phyloP scores from a whole-genome alignment of 2,329 filamentous ascomycete species.

The Clonostachys solani region DNA sequence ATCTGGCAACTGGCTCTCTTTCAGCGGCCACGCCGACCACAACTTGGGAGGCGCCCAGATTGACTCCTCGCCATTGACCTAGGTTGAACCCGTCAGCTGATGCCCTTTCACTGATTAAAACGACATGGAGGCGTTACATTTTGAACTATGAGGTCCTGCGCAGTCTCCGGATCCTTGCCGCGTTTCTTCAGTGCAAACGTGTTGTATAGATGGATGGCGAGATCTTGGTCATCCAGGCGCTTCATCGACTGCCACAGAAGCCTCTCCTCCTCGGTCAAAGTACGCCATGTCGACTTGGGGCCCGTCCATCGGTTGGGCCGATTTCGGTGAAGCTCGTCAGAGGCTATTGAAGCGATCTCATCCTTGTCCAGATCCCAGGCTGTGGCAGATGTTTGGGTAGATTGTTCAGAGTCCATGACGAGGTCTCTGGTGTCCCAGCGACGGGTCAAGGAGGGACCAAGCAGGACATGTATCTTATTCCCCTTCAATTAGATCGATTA shows the following conservation, averaged over 20 bases:
- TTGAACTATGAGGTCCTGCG: constrained; percentile 17
- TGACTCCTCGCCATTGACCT: constrained; percentile 20
- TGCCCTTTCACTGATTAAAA: neutral
- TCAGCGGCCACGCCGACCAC: constrained; percentile 88
- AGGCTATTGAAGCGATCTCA: constrained; percentile 39
- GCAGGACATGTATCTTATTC: too few species aligned
- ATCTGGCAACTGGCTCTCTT: constrained; percentile 54
- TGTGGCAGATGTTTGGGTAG: too few species aligned
- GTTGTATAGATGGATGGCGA: constrained; percentile 77
- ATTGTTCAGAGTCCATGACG: too few species aligned
- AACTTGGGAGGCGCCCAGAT: constrained; percentile 48
- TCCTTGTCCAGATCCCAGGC: constrained; percentile 32
- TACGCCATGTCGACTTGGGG: constrained; percentile 60
- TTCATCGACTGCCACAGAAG: constrained; percentile 60
- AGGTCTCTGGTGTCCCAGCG: too few species aligned
- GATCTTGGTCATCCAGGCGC: constrained; percentile 58
- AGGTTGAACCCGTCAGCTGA: neutral
- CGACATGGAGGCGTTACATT: constrained; percentile 11
- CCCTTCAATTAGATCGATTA: too few species aligned
- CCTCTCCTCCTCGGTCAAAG: constrained; percentile 57
- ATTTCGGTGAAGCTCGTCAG: constrained; percentile 38
- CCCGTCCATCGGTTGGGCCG: constrained; percentile 75
- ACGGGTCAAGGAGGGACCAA: too few species aligned
- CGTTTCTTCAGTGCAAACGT: constrained; percentile 60
- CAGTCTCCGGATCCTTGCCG: constrained; percentile 15